Evolutionary conservation across 495 filamentous ascomycete species (phyloP), one percentile per base, ranked within the genome.

Genomic region (Trichoderma parareesei): DNA sequence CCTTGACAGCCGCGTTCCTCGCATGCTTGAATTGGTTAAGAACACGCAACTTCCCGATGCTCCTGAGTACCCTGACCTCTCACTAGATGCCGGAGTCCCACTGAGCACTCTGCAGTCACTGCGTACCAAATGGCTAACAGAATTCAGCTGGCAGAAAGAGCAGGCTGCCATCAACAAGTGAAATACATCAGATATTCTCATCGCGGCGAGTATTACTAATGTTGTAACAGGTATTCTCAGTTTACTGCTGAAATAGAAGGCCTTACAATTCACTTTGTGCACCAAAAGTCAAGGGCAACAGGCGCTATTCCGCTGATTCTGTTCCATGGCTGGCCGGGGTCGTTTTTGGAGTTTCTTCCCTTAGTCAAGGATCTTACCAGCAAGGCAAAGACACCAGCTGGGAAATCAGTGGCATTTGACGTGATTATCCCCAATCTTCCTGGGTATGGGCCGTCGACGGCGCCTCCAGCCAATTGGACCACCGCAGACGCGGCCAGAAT

Each of bases 381-480:
- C 10, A 18, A 43, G 10, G 20, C 7, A 8, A 38, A 18, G 7
- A 61, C 40, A 20, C 18, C 60, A 11, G 27, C 8, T 7, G 60
- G 60, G 9, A 40, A 41, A 16, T 8, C 60, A 13, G 60, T 61
- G 3, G 7, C 40, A 38, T 64, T 48, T 62, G 14, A 68, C 46
- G 13, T 64, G 27, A 60, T 66, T 59, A 48, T 68, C 14, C 44
- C 55, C n/a, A 63, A 27, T 5, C 59, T 67, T 4, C 20, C 62
- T 1, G 66, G 66, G 9, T 68, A 60, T 49, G 53, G 55, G 3
- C 59, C 66, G 41, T 60, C 65, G 14, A 41, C 53, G 20, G 43
- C 60, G 7, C 63, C 66, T 16, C 66, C 66, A 5, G 63, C 18
- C 4, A 68, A 68, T 49, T 68, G 66, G 66, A 65, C 66, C 5